These are phyloP conservation scores for Melaleuca quinquenervia DNA, from an alignment of 345 rosid genomes.

Conservation along the genomic window DNA sequence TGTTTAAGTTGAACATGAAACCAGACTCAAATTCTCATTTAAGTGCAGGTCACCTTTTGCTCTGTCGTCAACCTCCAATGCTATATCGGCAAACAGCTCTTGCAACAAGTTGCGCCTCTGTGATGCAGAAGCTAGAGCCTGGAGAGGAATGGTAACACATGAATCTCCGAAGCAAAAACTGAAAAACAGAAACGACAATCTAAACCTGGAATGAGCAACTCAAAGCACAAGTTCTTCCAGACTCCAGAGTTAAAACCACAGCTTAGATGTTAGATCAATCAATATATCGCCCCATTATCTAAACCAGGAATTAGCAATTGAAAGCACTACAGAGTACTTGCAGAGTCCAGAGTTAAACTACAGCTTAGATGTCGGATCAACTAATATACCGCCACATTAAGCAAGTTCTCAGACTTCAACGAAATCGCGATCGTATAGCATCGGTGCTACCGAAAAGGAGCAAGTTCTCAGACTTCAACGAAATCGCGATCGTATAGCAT, in stretches of 20 bases:
- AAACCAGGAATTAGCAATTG: background rate
- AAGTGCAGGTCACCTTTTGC: slow-evolving; percentile 52
- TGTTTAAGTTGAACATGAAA: background rate
- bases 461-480: background rate
- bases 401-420: background rate
- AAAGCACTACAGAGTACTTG: background rate
- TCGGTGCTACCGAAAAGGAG: background rate
- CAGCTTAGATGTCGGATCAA: background rate
- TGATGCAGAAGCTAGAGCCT: slow-evolving; percentile 81
- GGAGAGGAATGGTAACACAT: background rate
- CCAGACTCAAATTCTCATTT: background rate
- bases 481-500: background rate
- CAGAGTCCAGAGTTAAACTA: background rate
- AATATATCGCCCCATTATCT: background rate
- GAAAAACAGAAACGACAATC: background rate
- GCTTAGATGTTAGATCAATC: background rate
- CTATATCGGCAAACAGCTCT: slow-evolving; percentile 82
- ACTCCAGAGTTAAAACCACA: background rate
- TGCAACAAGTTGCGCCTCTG: slow-evolving; percentile 83
- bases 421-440: background rate
- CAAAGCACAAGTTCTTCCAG: background rate
- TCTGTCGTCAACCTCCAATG: slow-evolving; percentile 85
- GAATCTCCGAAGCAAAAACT: background rate
- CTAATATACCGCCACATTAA: background rate
- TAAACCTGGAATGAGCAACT: background rate